phyloP scores from a whole-genome alignment of 78 protist genomes.

The Polysphondylium violaceum region DNA sequence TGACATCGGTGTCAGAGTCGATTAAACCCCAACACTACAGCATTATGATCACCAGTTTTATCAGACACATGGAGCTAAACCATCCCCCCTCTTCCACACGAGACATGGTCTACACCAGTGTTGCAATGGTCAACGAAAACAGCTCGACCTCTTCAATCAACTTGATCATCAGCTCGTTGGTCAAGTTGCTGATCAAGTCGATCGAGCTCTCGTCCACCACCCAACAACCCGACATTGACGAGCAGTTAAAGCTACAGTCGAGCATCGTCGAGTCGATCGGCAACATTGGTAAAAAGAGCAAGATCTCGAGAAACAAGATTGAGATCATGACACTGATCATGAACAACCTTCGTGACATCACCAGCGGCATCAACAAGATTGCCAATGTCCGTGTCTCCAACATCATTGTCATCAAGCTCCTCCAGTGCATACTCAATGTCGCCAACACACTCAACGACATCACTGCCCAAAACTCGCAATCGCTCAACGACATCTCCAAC shows the following conservation, averaged over 20 bases:
- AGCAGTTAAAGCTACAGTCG: slow-evolving; percentile 16
- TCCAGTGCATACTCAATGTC: slow-evolving; percentile 42
- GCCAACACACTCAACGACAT: slow-evolving; percentile 36
- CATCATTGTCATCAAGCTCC: neutral
- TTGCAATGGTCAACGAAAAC: slow-evolving; percentile 30
- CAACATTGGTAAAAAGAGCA: slow-evolving; percentile 15
- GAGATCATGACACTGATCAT: slow-evolving; percentile 67
- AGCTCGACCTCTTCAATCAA: slow-evolving; percentile 1
- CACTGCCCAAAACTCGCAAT: neutral
- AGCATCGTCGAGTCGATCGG: slow-evolving; percentile 41
- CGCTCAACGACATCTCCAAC: slow-evolving; percentile 12
- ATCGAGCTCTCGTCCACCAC: slow-evolving; percentile 12
- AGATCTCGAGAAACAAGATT: slow-evolving; percentile 5
- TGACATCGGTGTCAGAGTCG: slow-evolving; percentile 39
- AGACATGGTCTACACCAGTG: slow-evolving; percentile 36
- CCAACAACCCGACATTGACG: slow-evolving; percentile 62
- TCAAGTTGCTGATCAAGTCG: slow-evolving; percentile 43
- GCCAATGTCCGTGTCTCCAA: neutral
- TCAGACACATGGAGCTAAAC: slow-evolving; percentile 46
- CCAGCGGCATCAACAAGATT: neutral
- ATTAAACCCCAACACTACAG: slow-evolving; percentile 64
- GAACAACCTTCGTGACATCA: neutral
- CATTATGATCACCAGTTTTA: slow-evolving; percentile 40
- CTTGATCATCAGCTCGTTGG: slow-evolving; percentile 30
- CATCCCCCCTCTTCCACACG: slow-evolving; percentile 47